phyloP scores from a whole-genome alignment of 768 basidiomycete species.

The Amanita rubescens region DNA sequence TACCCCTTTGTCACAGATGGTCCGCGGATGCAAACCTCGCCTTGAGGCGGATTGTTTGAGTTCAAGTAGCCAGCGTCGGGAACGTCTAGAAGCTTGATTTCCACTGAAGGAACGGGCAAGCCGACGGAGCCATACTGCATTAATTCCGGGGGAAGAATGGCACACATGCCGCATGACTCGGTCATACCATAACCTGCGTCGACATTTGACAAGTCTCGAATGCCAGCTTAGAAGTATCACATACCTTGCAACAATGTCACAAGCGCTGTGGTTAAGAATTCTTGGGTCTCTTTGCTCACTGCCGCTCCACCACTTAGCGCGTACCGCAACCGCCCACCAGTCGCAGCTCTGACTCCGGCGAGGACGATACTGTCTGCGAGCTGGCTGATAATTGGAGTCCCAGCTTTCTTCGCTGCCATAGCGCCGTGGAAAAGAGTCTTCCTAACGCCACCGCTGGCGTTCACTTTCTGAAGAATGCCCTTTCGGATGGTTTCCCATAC shows the following conservation, averaged over 20 bases:
- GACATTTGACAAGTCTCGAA: slow-evolving; percentile 6
- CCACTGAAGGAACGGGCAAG: slow-evolving; percentile 79
- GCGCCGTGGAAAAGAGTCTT: slow-evolving; percentile 78
- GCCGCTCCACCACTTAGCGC: slow-evolving; percentile 84
- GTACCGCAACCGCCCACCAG: slow-evolving; percentile 80
- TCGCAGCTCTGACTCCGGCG: slow-evolving; percentile 68
- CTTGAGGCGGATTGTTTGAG: slow-evolving; percentile 65
- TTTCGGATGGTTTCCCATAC: slow-evolving; percentile 98
- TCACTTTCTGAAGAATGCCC: slow-evolving; percentile 81
- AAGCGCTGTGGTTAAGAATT: slow-evolving; percentile 77
- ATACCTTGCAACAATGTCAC: slow-evolving; percentile 83
- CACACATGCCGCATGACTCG: slow-evolving; percentile 90
- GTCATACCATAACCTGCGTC: slow-evolving; percentile 87
- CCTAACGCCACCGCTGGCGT: slow-evolving; percentile 56
- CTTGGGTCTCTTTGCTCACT: slow-evolving; percentile 80
- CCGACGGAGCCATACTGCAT: slow-evolving; percentile 74
- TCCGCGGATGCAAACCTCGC: slow-evolving; percentile 86
- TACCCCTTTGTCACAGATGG: slow-evolving; percentile 83
- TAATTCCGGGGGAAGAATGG: slow-evolving; percentile 78
- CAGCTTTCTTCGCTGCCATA: slow-evolving; percentile 63
- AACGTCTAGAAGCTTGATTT: slow-evolving; percentile 83
- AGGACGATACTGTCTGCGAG: slow-evolving; percentile 75
- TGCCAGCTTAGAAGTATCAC: slow-evolving; percentile 11
- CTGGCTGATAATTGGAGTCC: slow-evolving; percentile 54
- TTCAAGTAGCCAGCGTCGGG: slow-evolving; percentile 80